Base-by-base conservation (phyloP, 1,284 basidiomycete genomes). In the Vanrija humicola region DNA sequence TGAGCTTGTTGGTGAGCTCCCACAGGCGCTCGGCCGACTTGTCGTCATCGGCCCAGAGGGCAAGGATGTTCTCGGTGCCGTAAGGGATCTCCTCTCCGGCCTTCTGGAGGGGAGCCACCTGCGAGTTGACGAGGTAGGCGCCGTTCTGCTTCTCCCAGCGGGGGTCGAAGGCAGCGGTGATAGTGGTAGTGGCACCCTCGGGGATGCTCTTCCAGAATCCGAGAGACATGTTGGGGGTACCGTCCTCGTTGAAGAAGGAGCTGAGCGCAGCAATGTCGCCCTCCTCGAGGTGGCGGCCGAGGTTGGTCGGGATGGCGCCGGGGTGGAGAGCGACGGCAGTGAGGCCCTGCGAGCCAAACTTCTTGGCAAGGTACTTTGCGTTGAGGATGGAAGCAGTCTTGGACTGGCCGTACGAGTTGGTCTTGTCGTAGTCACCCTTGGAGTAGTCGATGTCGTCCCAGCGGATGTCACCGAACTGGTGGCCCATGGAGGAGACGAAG, bases 371-470 rank as follows among this genome's bases (percentile, higher is more conserved):
- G 14, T 42, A 39, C 4, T 49, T 14, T 1, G 50, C 57, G 51
- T 46, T 48, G 18, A 64, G 55, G 16, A 62, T 56, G 9, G 39
- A 28, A 2, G 55, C 64, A 1, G 62, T 56, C 53, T 65, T 65
- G 50, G 38, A 43, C 53, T 61, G 62, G 21, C 59, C 64, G 51
- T 62, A 63, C 1, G 53, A 42, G 4, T 45, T 4, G 12, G 25
- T 18, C 34, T 58, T 58, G 50, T 55, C 12, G 48, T 61, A 59
- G 23, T 28, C 42, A 46, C 56, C 56, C 8, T 50, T 29, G 16
- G 18, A 4, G 40, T 54, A 62, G 38, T 29, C 45, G 12, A 50
- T 42, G 51, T 63, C 61, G 48, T 59, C 54, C 52, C 55, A 63
- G 25, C 46, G 43, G 12, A 65, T 44, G 23, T 54, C 54, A 23